Evolutionary conservation across 2,329 filamentous ascomycete species (phyloP).

Genomic region (Epichloe bromicola): DNA sequence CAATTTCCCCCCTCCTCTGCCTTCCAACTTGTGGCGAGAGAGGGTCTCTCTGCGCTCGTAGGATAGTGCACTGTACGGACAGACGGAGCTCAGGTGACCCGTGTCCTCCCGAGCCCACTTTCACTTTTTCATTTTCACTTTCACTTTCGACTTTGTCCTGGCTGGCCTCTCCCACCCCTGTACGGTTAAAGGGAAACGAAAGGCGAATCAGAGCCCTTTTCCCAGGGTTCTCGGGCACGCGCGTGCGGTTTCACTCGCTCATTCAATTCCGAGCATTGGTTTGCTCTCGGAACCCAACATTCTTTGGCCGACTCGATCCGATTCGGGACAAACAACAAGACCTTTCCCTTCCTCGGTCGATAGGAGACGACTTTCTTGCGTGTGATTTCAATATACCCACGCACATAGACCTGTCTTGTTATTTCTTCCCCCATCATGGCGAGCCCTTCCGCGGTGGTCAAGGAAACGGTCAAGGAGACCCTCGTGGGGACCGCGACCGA

Average conservation of each 20-base stretch:
- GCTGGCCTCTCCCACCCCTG: background rate
- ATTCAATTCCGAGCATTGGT: background rate
- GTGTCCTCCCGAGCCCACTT: constrained; percentile 5
- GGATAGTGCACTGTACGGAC: background rate
- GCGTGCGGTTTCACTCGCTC: background rate
- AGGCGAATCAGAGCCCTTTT: background rate
- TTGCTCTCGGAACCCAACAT: no score
- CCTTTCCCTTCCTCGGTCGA: background rate
- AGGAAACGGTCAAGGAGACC: constrained; percentile 65
- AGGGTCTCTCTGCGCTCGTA: background rate
- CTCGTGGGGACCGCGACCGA: constrained; percentile 47
- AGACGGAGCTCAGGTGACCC: background rate
- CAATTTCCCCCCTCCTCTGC: background rate
- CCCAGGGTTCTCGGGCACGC: background rate
- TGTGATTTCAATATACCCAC: no score
- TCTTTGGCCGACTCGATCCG: background rate
- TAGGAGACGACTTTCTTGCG: background rate
- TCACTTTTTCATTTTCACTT: background rate
- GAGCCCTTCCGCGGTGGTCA: constrained; percentile 35
- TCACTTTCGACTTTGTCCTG: background rate
- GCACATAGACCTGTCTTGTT: background rate
- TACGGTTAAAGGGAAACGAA: background rate
- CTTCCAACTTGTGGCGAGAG: background rate
- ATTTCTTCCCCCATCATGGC: constrained; percentile 16
- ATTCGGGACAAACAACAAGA: background rate